Conservation (phyloP, 169 alveolate genomes). For the Plasmodium relictum region DNA sequence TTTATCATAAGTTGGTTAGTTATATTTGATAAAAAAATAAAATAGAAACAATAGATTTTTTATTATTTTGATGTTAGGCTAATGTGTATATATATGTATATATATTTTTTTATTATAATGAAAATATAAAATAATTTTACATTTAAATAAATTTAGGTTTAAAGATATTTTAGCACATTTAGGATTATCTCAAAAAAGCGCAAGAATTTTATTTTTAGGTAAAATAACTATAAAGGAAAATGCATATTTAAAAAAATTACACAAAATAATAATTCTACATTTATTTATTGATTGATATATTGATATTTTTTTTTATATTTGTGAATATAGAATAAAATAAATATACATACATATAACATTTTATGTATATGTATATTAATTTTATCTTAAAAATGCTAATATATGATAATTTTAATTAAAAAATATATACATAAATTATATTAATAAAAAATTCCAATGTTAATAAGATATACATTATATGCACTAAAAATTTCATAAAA, state of each 20-base stretch:
- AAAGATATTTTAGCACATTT: conserved; percentile 91
- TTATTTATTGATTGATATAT: neutral
- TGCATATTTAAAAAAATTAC: neutral
- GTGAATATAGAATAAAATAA: neutral
- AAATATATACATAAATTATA: too few species aligned
- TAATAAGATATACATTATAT: too few species aligned
- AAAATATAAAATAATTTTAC: neutral
- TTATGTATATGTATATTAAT: neutral
- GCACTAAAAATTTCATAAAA: too few species aligned
- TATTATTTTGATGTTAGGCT: neutral
- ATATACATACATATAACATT: neutral
- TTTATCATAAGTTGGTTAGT: conserved; percentile 86
- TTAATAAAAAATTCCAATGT: too few species aligned
- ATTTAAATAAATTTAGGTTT: conserved; percentile 85
- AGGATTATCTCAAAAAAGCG: conserved; percentile 94
- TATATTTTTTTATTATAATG: too few species aligned
- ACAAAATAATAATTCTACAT: neutral
- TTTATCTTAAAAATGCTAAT: too few species aligned
- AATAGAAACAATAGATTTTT: neutral
- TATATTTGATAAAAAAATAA: neutral
- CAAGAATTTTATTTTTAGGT: conserved; percentile 94
- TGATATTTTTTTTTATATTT: neutral
- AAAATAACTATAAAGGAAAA: neutral
- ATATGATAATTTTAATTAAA: too few species aligned
- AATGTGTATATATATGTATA: too few species aligned